These are phyloP conservation scores for Colletotrichum sp. DNA, from an alignment of 2,329 filamentous ascomycete genomes.

Conservation along the genomic window DNA sequence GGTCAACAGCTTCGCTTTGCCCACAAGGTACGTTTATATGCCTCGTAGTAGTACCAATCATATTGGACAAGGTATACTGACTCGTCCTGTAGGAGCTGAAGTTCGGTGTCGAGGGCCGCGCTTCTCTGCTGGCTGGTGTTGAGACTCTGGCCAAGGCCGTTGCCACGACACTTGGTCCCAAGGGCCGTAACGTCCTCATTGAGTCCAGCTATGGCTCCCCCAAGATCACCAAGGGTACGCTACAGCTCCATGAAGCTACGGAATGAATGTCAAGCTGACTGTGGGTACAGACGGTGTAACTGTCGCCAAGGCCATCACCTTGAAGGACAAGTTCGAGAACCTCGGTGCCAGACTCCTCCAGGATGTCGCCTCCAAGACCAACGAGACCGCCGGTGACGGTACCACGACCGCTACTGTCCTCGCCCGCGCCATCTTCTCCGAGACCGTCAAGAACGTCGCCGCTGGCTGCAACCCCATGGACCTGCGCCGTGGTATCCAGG, in stretches of 20 bases:
- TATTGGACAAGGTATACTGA: slow-evolving; percentile 30
- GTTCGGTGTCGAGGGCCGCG: slow-evolving; percentile 94
- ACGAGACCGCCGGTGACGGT: slow-evolving; percentile 98
- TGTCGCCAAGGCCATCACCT: slow-evolving; percentile 85
- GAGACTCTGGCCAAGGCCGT: slow-evolving; percentile 97
- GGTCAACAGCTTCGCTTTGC: slow-evolving; percentile 94
- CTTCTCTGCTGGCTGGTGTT: slow-evolving; percentile 88
- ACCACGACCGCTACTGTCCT: slow-evolving; percentile 98
- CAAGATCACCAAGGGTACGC: slow-evolving; percentile 97
- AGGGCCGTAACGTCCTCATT: slow-evolving; percentile 97
- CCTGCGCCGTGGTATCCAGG: slow-evolving; percentile 94
- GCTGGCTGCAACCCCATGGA: slow-evolving; percentile 99
- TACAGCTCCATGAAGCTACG: not conserved
- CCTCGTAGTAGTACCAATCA: slow-evolving; percentile 16
- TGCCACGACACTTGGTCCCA: slow-evolving; percentile 93
- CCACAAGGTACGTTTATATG: slow-evolving; percentile 77
- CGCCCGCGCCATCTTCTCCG: slow-evolving; percentile 97
- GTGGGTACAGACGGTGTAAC: slow-evolving; percentile 77
- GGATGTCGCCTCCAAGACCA: slow-evolving; percentile 99
- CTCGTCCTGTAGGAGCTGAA: slow-evolving; percentile 78
- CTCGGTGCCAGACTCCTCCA: slow-evolving; percentile 95
- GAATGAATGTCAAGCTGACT: slow-evolving; percentile 24
- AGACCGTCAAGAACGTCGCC: slow-evolving; percentile 99
- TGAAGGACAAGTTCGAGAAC: slow-evolving; percentile 99
- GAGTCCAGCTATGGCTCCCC: slow-evolving; percentile 98